Evolutionary conservation across 2,329 filamentous ascomycete species (phyloP).

Genomic region (Emmonsia crescens): DNA sequence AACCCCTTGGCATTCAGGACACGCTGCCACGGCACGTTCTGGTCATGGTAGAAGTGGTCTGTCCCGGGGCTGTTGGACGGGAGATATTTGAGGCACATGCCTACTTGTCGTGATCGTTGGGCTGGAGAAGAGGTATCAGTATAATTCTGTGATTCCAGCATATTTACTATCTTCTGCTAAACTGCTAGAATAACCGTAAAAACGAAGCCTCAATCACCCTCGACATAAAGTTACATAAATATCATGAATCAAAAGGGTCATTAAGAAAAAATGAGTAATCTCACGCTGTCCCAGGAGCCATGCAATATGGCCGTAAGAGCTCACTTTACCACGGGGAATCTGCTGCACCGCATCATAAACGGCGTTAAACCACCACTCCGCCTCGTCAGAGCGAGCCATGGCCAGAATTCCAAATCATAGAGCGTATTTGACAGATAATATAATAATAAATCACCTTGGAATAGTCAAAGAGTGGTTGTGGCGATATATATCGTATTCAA

Average conservation of each 20-base stretch:
- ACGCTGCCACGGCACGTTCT: slow-evolving; percentile 87
- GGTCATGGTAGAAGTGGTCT: slow-evolving; percentile 52
- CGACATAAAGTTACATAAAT: neutral
- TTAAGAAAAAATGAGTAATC: slow-evolving; percentile 16
- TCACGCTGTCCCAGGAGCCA: slow-evolving; percentile 49
- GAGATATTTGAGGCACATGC: slow-evolving; percentile 80
- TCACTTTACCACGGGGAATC: slow-evolving; percentile 73
- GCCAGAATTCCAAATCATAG: neutral
- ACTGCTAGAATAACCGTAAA: neutral
- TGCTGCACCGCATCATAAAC: slow-evolving; percentile 80
- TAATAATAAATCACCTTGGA: no score
- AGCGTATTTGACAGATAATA: neutral
- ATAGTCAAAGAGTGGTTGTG: no score
- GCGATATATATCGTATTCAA: no score
- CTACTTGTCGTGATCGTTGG: slow-evolving; percentile 71
- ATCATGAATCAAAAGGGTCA: neutral
- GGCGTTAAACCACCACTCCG: slow-evolving; percentile 42
- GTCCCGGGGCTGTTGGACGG: slow-evolving; percentile 40
- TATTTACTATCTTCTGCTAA: neutral
- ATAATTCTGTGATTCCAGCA: neutral
- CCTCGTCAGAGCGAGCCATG: slow-evolving; percentile 39
- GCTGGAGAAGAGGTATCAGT: slow-evolving; percentile 34
- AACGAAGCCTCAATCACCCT: no score
- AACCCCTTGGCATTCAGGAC: slow-evolving; percentile 79
- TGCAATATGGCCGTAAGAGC: slow-evolving; percentile 70